Evolutionary conservation across 257 asterid species (phyloP), one percentile per base, ranked within the genome.

Genomic region (Voacanga thouarsii): DNA sequence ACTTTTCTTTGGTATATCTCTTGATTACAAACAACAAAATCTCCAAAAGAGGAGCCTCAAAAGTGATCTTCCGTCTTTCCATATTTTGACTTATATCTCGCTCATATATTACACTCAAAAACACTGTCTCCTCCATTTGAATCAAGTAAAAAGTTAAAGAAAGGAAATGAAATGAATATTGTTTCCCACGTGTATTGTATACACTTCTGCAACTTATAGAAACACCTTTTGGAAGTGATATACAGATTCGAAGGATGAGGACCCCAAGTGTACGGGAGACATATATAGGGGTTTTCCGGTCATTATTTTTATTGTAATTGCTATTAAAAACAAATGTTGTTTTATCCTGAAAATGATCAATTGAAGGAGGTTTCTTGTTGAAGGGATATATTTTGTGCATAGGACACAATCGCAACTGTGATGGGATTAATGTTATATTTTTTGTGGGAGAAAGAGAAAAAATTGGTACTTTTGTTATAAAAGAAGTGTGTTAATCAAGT

Each of bases 401-500:
- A n/a, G 18, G 37, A 60, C 67, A 60, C 68, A 67, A 28, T 68
- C 28, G 44, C 26, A 53, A 64, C 75, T 79, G 80, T 81, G 77
- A 78, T 39, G 53, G 6, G 16, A 39, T 43, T 33, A 79, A 1
- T 61, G 4, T 61, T 3, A 26, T 24, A 11, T 8, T 24, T 26
- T 6, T 60, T 23, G n/a, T 60, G 26, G 37, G 26, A 26, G 26
- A 12, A 26, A 61, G 28, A 12, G 16, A 64, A 66, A 33, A 30
- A 24, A 68, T 12, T 51, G n/a, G 64, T 28, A 30, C 10, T 53
- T 81, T 70, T 24, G 18, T 41, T 75, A 12, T 49, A 1, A 69
- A 76, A 65, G 82, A 79, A 75, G 84, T 60, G 86, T 86, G 85
- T 56, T 30, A 77, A 65, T 83, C 80, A 88, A 86, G 86, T 84